These are phyloP conservation scores for Suillus subalutaceus DNA, from an alignment of 768 basidiomycete species.

Conservation along the genomic window DNA sequence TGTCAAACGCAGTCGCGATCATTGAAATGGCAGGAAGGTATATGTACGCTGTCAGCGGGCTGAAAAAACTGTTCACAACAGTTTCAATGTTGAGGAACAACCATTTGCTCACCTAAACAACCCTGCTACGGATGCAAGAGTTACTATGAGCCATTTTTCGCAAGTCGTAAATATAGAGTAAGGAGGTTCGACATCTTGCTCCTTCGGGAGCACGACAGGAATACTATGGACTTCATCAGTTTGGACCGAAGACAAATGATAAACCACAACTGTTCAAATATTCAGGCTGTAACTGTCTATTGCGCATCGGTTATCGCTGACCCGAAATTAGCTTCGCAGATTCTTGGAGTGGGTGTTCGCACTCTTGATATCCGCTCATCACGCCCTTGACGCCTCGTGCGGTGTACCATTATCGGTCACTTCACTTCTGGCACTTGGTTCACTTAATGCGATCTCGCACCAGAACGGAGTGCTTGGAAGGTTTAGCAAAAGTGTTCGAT, in stretches of 20 bases:
- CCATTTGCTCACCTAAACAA: slow-evolving; percentile 52
- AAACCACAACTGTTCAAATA: neutral
- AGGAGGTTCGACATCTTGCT: slow-evolving; percentile 12
- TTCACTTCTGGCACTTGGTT: slow-evolving; percentile 6
- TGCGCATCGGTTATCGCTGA: neutral
- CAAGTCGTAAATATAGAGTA: slow-evolving; percentile 49
- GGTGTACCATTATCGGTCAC: neutral
- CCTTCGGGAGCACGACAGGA: neutral
- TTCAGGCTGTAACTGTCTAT: neutral
- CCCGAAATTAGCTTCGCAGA: neutral
- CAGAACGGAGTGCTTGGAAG: neutral
- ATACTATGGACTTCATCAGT: neutral
- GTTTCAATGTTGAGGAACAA: no score
- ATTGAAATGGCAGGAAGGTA: slow-evolving; percentile 78
- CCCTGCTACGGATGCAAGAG: slow-evolving; percentile 55
- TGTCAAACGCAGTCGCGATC: slow-evolving; percentile 55
- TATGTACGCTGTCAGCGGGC: slow-evolving; percentile 70
- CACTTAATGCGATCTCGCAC: neutral
- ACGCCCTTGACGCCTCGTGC: neutral
- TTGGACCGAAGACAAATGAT: neutral
- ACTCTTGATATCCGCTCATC: neutral
- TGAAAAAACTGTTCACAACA: slow-evolving; percentile 22
- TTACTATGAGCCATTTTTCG: slow-evolving; percentile 70
- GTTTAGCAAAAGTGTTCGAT: neutral
- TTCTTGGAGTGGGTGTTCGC: neutral